Evolutionary conservation across 345 rosid genomes (phyloP).

Genomic region (Gossypium sturtianum): DNA sequence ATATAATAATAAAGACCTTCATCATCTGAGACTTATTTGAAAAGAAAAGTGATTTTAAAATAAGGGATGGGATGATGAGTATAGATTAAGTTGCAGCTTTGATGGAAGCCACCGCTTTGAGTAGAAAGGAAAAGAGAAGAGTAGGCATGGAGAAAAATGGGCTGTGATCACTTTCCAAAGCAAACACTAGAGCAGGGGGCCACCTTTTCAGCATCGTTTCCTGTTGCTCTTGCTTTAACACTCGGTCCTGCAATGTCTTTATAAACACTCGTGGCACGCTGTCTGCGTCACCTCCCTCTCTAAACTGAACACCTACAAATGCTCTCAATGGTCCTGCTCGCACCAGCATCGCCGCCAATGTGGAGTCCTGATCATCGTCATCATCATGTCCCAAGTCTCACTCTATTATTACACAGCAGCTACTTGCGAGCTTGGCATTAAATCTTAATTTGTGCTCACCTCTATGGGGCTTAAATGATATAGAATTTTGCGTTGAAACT

Average conservation of each 20-base stretch:
- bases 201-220: not conserved
- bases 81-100: not conserved
- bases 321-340: constrained; percentile 1
- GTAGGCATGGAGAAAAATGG: not conserved
- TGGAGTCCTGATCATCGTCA: not conserved
- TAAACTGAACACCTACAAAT: not conserved
- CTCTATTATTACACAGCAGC: too few species aligned
- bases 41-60: too few species aligned
- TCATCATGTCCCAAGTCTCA: not conserved
- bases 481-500: constrained; percentile 1
- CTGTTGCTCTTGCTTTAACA: not conserved
- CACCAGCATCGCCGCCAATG: not conserved
- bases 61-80: not conserved
- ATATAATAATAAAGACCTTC: too few species aligned
- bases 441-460: not conserved
- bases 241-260: not conserved
- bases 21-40: too few species aligned
- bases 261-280: not conserved
- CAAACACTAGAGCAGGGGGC: constrained; percentile 5
- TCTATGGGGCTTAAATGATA: not conserved
- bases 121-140: not conserved
- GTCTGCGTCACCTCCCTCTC: not conserved
- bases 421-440: not conserved
- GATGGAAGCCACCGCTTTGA: not conserved
- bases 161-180: not conserved